These are phyloP conservation scores for Agrostemma githago DNA, from an alignment of 148 eudicot genomes.

Conservation along the genomic window DNA sequence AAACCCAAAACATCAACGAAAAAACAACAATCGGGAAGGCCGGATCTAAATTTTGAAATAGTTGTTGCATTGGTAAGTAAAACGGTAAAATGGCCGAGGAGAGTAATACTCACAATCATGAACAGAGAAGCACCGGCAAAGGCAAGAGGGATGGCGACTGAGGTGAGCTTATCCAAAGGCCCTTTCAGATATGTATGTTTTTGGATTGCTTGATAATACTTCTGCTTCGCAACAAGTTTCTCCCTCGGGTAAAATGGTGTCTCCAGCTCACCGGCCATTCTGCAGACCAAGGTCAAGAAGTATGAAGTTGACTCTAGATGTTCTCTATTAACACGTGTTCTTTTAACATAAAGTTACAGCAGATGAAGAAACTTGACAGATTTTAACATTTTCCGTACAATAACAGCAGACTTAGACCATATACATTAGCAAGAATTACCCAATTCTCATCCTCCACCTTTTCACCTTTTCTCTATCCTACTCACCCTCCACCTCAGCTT, in stretches of 20 bases:
- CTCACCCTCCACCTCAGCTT: too few relatives aligned
- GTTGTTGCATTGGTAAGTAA: neutral
- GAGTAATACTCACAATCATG: constrained; percentile 55
- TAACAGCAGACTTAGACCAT: neutral
- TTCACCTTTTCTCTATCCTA: too few relatives aligned
- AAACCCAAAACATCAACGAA: neutral
- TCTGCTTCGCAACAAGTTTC: constrained; percentile 72
- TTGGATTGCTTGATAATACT: constrained; percentile 56
- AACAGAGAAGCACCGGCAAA: constrained; percentile 51
- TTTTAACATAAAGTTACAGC: neutral
- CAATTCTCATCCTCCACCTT: too few relatives aligned
- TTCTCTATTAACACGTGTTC: neutral
- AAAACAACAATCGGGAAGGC: neutral
- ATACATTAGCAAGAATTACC: too few relatives aligned
- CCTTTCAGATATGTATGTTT: constrained; percentile 82
- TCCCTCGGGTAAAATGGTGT: constrained; percentile 74
- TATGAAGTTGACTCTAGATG: neutral
- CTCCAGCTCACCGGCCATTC: constrained; percentile 57
- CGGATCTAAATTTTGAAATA: neutral
- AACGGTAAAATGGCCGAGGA: neutral
- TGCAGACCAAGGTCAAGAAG: constrained; percentile 26
- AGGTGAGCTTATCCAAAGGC: constrained; percentile 69
- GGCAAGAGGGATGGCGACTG: constrained; percentile 84
- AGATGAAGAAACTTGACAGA: neutral
- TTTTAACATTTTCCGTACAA: neutral